phyloP scores from a whole-genome alignment of 139 green algal species.

The Diplosphaera chodatii region DNA sequence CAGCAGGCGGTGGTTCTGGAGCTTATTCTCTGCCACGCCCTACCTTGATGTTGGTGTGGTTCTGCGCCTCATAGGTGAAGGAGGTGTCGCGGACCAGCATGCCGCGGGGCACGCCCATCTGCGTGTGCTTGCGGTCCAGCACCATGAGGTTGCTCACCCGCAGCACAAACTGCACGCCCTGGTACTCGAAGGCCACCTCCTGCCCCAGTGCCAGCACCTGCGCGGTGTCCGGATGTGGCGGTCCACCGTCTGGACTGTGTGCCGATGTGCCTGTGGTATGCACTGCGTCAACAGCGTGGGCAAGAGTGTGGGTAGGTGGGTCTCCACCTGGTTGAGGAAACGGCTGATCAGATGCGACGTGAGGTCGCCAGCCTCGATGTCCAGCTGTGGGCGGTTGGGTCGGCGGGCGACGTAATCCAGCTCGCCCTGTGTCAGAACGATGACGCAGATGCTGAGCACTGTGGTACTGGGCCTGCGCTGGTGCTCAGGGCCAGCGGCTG shows the following conservation, averaged over 20 bases:
- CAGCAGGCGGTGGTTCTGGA: too few species aligned
- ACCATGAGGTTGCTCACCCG: conserved; percentile 48
- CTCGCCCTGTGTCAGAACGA: conserved; percentile 38
- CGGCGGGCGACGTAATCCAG: conserved; percentile 51
- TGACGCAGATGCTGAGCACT: too few species aligned
- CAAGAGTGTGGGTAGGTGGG: too few species aligned
- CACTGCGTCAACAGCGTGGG: too few species aligned
- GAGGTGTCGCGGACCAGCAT: conserved; percentile 45
- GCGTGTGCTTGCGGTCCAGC: conserved; percentile 18
- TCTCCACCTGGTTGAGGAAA: conserved; percentile 62
- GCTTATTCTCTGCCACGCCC: too few species aligned
- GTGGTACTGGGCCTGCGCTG: too few species aligned
- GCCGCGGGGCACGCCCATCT: conserved; percentile 28
- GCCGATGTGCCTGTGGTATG: too few species aligned
- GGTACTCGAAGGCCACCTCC: conserved; percentile 82
- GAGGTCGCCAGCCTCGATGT: conserved; percentile 60
- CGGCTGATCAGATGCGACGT: conserved; percentile 45
- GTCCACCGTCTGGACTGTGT: too few species aligned
- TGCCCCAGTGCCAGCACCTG: conserved; percentile 75
- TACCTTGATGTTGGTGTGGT: neutral
- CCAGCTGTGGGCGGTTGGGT: conserved; percentile 22
- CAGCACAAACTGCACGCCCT: conserved; percentile 75
- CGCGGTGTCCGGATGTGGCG: too few species aligned
- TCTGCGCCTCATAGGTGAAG: conserved; percentile 52
- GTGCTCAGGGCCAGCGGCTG: too few species aligned